Evolutionary conservation across 1,139 yeast genomes (phyloP).

Genomic region (Geotrichum bryndzae): DNA sequence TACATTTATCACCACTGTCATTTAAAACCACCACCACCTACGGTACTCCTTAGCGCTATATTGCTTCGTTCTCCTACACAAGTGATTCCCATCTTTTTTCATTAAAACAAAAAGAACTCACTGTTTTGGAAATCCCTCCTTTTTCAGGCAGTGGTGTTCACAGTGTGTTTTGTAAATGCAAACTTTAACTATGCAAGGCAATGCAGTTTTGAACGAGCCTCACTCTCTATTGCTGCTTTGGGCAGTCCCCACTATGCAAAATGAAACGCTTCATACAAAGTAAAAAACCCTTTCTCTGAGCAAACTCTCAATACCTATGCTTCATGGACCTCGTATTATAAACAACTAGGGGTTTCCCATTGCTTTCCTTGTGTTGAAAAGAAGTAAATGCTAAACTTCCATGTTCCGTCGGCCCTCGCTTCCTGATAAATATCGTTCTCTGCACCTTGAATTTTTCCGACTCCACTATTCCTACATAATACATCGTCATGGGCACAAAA

Average conservation of each 20-base stretch:
- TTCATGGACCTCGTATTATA: too few species aligned
- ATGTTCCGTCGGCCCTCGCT: too few species aligned
- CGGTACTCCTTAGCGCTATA: background rate
- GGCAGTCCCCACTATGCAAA: background rate
- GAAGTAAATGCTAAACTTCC: too few species aligned
- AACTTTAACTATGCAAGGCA: background rate
- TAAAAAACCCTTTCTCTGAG: background rate
- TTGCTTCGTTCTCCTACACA: background rate
- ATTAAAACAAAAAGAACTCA: background rate
- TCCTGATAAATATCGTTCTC: too few species aligned
- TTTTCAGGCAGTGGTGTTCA: background rate
- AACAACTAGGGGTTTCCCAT: too few species aligned
- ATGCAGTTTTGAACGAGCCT: background rate
- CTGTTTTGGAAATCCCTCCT: background rate
- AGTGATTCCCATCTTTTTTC: background rate
- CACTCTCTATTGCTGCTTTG: background rate
- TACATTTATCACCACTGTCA: background rate
- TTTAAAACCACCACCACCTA: background rate
- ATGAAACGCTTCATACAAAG: background rate
- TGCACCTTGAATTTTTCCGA: too few species aligned
- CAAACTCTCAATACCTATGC: background rate
- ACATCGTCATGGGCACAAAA: too few species aligned
- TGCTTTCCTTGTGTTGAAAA: too few species aligned
- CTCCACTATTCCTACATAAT: too few species aligned
- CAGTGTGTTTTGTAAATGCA: background rate